These are phyloP conservation scores for Zoysia pacifica DNA, from an alignment of 176 grass and related monocot genomes.

Conservation along the genomic window DNA sequence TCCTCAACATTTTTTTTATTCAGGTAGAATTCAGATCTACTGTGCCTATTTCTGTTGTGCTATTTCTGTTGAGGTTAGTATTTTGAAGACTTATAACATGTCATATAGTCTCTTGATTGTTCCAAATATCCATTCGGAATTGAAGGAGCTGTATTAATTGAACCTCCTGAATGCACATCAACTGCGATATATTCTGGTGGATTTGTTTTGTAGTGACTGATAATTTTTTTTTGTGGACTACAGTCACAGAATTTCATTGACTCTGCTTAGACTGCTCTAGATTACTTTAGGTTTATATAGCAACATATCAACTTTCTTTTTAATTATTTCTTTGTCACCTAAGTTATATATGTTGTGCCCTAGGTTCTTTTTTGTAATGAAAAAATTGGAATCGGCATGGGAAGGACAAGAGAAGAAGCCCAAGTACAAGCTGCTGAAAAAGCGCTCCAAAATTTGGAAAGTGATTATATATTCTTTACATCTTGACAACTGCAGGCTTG, in stretches of 20 bases:
- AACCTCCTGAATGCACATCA: too few species aligned
- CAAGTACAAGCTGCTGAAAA: conserved; percentile 93
- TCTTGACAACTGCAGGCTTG: background rate
- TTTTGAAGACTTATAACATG: background rate
- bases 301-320: conserved; percentile 15
- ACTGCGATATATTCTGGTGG: background rate
- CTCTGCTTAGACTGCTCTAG: background rate
- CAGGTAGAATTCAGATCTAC: conserved; percentile 87
- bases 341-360: conserved; percentile 26
- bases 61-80: conserved; percentile 82
- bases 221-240: background rate
- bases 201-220: conserved; percentile 29
- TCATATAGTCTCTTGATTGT: background rate
- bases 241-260: background rate
- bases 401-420: conserved; percentile 88
- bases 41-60: conserved; percentile 70
- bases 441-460: conserved; percentile 76
- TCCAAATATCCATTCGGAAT: conserved; percentile 26
- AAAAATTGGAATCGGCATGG: conserved; percentile 84
- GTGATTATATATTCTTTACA: conserved; percentile 44
- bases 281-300: background rate
- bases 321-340: conserved; percentile 32
- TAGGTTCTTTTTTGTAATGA: conserved; percentile 95
- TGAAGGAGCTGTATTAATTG: background rate
- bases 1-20: conserved; percentile 21